These are phyloP conservation scores for Posidonia oceanica DNA, from an alignment of 116 monocot genomes.

Conservation along the genomic window DNA sequence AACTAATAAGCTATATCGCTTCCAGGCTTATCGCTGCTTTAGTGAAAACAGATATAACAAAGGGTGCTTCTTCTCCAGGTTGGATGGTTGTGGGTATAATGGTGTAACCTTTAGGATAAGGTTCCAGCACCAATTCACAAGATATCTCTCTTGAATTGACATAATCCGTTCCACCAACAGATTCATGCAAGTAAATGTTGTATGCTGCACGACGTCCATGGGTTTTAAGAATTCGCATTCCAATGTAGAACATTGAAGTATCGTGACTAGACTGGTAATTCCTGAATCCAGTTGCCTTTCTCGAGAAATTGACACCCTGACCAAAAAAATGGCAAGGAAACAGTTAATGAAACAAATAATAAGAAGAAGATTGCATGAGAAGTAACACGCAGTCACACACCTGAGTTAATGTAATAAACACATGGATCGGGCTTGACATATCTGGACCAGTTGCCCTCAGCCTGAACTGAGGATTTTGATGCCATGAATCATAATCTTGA, in stretches of 20 bases:
- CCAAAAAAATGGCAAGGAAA: not conserved
- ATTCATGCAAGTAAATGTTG: conserved; percentile 99
- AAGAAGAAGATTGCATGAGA: not conserved
- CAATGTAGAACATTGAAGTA: conserved; percentile 95
- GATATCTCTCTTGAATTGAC: conserved; percentile 99
- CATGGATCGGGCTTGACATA: conserved; percentile 71
- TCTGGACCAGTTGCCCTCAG: conserved; percentile 62
- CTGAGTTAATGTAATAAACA: conserved; percentile 98
- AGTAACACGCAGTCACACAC: conserved; percentile 36
- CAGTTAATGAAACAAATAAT: not conserved
- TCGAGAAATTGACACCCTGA: conserved; percentile 93
- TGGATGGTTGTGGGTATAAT: conserved; percentile 99
- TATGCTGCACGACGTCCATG: conserved; percentile 85
- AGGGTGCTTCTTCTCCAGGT: conserved; percentile 99
- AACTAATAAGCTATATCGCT: conserved; percentile 30
- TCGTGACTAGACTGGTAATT: conserved; percentile 97
- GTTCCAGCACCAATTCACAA: conserved; percentile 94
- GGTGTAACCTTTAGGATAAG: conserved; percentile 92
- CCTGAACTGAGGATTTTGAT: conserved; percentile 96
- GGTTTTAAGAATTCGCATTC: conserved; percentile 96
- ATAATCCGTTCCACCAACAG: conserved; percentile 97
- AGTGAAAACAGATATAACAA: conserved; percentile 95
- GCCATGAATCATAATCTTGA: conserved; percentile 98
- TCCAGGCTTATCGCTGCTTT: conserved; percentile 83
- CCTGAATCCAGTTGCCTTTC: conserved; percentile 64